Base-by-base conservation (phyloP, 208 protist species). In the Wallacemonas sp. region DNA sequence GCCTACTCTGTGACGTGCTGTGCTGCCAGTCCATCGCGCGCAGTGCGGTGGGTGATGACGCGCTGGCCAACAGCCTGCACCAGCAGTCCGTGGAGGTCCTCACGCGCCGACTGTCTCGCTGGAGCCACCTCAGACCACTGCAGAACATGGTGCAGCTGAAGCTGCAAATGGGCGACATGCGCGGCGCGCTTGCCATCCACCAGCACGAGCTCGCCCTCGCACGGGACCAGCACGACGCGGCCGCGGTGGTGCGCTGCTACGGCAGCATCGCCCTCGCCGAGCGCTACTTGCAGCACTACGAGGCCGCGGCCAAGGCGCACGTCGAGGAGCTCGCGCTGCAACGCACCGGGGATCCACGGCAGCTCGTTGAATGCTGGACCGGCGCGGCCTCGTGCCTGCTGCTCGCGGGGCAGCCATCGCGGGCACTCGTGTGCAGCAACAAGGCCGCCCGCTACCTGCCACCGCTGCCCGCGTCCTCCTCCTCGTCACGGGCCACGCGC, bases 91-190 rank as follows among this genome's bases (percentile, higher is more conserved):
- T 65, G 26, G 39, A 33, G 23, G 36, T 83, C 3, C 67, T 83
- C n/a, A 21, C 57, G 41, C 38, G 57, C 30, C 2, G 30, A 4
- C 65, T 86, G 17, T 76, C 75, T 9, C 64, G 63, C 5, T 52
- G 68, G 56, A 68, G 76, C 29, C 76, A 74, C 34, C 68, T 76
- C 46, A 76, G 81, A 11, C 67, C 77, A 17, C 27, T 83, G 68
- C 81, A 84, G 66, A 83, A 81, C 72, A 76, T 82, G 21, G 72
- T 76, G 19, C 81, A 87, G 66, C 58, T 84, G 11, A 78, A 76
- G 62, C 65, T 75, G 14, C 81, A 87, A 55, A 29, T 69, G n/a
- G 81, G 81, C 30, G 77, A 87, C 39, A 79, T 87, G 81, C 14
- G 6, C 6, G 70, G 62, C 14, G 81, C 81, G 3, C 68, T 87